Evolutionary conservation across 805 yeast species (phyloP), one percentile per base, ranked within the genome.

Genomic region (Kazachstania psychrophila): DNA sequence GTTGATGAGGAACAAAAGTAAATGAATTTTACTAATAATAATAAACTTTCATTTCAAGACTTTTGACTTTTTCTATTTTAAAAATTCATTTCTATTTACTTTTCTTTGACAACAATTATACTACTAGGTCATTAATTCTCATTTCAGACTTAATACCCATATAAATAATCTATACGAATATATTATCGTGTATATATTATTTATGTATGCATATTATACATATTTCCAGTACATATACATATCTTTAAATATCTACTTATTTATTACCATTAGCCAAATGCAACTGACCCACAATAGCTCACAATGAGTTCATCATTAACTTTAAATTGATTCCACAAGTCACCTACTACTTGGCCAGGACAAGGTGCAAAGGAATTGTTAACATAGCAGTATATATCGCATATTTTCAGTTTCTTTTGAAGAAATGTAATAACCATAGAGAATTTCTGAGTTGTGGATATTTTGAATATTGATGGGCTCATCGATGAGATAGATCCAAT

Each of bases 301-400:
- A 60, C 51, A 18, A 60, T 49, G n/a, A 60, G 34, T 28, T 56
- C 61, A 28, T 57, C 49, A 24, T 50, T 49, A 2, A 51, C 46
- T 31, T 49, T 53, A 27, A 54, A 60, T 28, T 57, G 62, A 2
- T 40, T 30, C 57, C 60, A 56, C 6, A 60, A 37, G 18, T 58
- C 60, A 3, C 60, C 59, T 1, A 60, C 43, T 4, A 34, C 44
- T 30, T 58, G 61, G 17, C 58, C 55, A 1, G 62, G 62, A 22
- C 52, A 52, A 2, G 65, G 65, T 2, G 62, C 60, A 43, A 60
- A 60, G 6, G 65, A 59, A 34, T 56, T 60, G 32, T 56, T 59
- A 4, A 60, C 44, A 31, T 60, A 60, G 32, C 62, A 56, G 33
- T 49, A 50, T 3, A 57, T 49, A 24, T 47, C 36, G 9, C 45